phyloP scores from a whole-genome alignment of 129 eudicot genomes.

The Flaveria robusta region DNA sequence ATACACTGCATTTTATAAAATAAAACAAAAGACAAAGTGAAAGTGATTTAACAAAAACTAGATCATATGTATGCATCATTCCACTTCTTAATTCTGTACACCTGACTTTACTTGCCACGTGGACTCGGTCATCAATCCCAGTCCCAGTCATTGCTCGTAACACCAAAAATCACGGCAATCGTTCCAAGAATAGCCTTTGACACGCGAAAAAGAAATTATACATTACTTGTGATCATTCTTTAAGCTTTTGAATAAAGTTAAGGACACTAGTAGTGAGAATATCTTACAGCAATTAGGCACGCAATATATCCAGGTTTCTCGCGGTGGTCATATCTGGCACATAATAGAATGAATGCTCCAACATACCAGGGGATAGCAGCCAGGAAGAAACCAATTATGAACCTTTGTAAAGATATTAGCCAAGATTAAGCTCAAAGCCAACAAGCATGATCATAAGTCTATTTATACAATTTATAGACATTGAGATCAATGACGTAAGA shows the following conservation, averaged over 20 bases:
- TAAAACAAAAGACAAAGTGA: neutral
- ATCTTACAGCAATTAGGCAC: slow-evolving; percentile 84
- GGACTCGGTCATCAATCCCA: slow-evolving; percentile 37
- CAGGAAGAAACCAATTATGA: slow-evolving; percentile 81
- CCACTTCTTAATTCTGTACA: slow-evolving; percentile 24
- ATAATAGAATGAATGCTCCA: slow-evolving; percentile 64
- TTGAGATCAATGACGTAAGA: neutral
- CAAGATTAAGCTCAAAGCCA: slow-evolving; percentile 9
- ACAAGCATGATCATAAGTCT: neutral
- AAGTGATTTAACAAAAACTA: neutral
- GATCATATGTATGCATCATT: slow-evolving; percentile 8
- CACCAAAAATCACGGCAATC: slow-evolving; percentile 54
- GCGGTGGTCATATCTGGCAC: slow-evolving; percentile 71
- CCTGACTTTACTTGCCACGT: neutral
- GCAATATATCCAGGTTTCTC: slow-evolving; percentile 95
- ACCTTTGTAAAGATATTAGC: slow-evolving; percentile 50
- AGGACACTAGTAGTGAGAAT: slow-evolving; percentile 5
- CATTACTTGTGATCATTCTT: neutral
- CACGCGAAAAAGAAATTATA: neutral
- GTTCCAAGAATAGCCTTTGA: slow-evolving; percentile 69
- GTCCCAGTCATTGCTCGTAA: slow-evolving; percentile 53
- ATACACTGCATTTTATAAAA: neutral
- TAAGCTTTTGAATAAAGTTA: neutral
- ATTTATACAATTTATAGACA: slow-evolving; percentile 1
- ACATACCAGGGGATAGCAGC: slow-evolving; percentile 89